These are phyloP conservation scores for Lactifluus echinatus DNA, from an alignment of 768 basidiomycete genomes.

Conservation along the genomic window DNA sequence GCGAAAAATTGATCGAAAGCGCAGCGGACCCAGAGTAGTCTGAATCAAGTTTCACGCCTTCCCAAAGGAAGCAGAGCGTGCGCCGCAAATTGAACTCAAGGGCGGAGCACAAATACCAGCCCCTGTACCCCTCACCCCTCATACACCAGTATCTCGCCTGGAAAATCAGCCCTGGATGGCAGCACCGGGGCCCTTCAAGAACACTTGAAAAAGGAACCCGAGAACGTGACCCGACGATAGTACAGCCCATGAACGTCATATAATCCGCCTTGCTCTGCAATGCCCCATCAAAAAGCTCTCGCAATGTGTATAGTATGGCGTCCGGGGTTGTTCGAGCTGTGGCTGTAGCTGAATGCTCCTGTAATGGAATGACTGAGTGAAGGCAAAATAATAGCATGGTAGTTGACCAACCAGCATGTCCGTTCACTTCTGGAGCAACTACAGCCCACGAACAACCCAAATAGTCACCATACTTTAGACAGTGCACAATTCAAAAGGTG, in stretches of 20 bases:
- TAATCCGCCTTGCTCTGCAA: not conserved
- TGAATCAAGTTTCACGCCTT: slow-evolving; percentile 52
- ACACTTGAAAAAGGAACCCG: not conserved
- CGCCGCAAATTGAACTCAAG: slow-evolving; percentile 67
- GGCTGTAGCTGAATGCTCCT: too few species aligned
- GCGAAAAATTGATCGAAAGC: slow-evolving; percentile 28
- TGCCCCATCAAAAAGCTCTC: too few species aligned
- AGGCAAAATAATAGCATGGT: too few species aligned
- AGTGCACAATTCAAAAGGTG: too few species aligned
- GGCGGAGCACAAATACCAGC: slow-evolving; percentile 25
- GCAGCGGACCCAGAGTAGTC: slow-evolving; percentile 60
- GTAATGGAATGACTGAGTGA: too few species aligned
- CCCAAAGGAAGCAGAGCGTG: slow-evolving; percentile 25
- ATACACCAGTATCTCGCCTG: slow-evolving; percentile 16
- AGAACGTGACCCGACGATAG: not conserved
- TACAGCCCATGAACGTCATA: not conserved
- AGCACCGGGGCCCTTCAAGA: not conserved
- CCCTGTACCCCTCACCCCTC: slow-evolving; percentile 16
- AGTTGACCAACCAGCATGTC: too few species aligned
- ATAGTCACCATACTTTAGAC: too few species aligned
- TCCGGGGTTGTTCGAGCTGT: too few species aligned
- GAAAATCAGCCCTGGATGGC: not conserved
- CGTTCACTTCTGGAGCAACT: too few species aligned
- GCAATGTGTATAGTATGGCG: too few species aligned
- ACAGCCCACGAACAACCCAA: too few species aligned